Conservation (phyloP, 2,329 filamentous ascomycete genomes). For the Diaporthe humulicola region DNA sequence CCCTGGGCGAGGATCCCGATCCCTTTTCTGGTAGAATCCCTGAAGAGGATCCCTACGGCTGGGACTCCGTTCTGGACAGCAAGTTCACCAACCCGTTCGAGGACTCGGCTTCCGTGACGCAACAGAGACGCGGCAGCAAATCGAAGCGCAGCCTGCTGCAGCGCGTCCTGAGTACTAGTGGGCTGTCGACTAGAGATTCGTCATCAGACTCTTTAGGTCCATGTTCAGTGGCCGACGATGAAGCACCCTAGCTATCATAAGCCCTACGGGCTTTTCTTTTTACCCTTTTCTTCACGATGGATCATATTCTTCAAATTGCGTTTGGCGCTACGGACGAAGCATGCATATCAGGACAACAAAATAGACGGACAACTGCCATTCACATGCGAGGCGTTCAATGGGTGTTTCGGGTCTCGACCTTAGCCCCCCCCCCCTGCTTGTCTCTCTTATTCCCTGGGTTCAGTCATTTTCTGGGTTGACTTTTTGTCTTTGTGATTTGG, state of each 20-base stretch:
- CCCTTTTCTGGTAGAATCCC: slow-evolving; percentile 36
- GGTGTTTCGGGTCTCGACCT: neutral
- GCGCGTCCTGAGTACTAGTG: slow-evolving; percentile 38
- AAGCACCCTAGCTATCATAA: slow-evolving; percentile 9
- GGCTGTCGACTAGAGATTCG: slow-evolving; percentile 23
- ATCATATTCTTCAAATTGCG: neutral
- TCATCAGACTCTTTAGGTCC: slow-evolving; percentile 23
- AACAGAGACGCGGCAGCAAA: slow-evolving; percentile 36
- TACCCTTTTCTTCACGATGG: neutral
- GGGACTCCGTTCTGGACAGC: slow-evolving; percentile 45
- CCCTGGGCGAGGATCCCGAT: slow-evolving; percentile 38
- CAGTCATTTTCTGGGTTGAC: neutral
- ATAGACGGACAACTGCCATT: slow-evolving; percentile 32
- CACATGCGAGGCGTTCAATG: slow-evolving; percentile 34
- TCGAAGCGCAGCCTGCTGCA: slow-evolving; percentile 39
- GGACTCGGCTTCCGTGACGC: slow-evolving; percentile 4
- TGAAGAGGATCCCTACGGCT: slow-evolving; percentile 46
- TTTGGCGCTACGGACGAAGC: slow-evolving; percentile 28
- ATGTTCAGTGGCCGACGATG: slow-evolving; percentile 4
- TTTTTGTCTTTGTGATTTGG: neutral
- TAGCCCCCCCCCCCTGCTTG: neutral
- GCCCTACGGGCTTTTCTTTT: neutral
- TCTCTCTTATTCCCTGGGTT: neutral
- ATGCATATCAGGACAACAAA: slow-evolving; percentile 36
- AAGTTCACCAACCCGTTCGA: slow-evolving; percentile 36